Evolutionary conservation across 805 yeast species (phyloP), one percentile per base, ranked within the genome.

Genomic region (Blastobotrys terrestris): DNA sequence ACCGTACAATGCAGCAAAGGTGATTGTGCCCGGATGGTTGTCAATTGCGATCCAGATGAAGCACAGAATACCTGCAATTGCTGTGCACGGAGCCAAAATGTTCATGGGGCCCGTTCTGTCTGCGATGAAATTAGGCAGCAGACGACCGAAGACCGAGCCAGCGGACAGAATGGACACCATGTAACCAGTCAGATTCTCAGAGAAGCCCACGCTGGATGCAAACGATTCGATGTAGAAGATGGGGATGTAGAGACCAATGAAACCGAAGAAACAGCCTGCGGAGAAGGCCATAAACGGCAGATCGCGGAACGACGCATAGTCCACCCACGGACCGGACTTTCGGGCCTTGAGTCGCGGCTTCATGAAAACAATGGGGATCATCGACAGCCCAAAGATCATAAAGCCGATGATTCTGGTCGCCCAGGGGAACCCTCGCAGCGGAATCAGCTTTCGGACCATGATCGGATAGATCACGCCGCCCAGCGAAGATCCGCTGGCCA

Each of bases 381-480:
- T 39, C 20, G 58, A 53, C 31, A 65, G 57, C 1, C 53, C 66
- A 13, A 69, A 50, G 48, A 72, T 68, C 41, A 77, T 62, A 55
- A 79, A 72, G 0, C 77, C 77, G 49, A 77, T 59, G 3, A 69
- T 61, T 53, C 82, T 65, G 35, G 77, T 65, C 4, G 78, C 74
- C 80, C 81, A 78, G 14, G 67, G 67, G 59, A 73, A 78, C 0
- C 82, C 83, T 20, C 76, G 63, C n/a, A 61, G 58, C 13, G 61
- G 57, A 48, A 75, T 75, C 44, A 78, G 63, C 14, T 61, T 60
- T 51, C 75, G 71, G 19, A 77, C 68, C 71, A 77, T 69, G 41
- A 78, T 64, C 19, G 81, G 80, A 57, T 74, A 74, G 39, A 74
- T 52, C 55, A 75, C 63, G 8, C 80, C 79, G 3, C 82, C 83